Evolutionary conservation across 2,329 filamentous ascomycete genomes (phyloP).

Genomic region (Elsinoe necatrix): DNA sequence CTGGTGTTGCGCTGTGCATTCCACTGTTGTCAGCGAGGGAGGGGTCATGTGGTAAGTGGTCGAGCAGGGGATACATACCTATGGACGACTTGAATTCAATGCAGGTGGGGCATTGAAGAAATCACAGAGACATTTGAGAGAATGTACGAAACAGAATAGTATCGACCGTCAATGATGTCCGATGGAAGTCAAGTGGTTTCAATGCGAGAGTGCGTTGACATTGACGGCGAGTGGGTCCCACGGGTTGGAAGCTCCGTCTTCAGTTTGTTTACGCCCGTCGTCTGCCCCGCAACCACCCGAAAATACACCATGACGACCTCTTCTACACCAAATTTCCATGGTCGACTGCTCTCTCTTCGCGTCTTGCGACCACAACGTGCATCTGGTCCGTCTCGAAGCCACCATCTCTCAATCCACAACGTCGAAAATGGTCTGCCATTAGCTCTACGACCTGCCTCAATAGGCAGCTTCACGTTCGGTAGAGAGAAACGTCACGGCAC

Average conservation of each 20-base stretch:
- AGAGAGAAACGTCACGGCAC: neutral
- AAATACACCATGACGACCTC: neutral
- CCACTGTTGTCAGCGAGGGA: conserved; percentile 16
- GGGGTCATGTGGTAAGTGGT: conserved; percentile 11
- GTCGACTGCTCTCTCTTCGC: neutral
- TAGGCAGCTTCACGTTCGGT: neutral
- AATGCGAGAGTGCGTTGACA: conserved; percentile 6
- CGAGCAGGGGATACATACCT: conserved; percentile 4
- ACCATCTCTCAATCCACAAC: neutral
- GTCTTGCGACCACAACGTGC: neutral
- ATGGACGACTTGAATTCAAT: neutral
- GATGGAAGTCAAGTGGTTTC: neutral
- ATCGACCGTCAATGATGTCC: neutral
- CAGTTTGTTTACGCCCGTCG: conserved; percentile 8
- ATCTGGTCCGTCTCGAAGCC: neutral
- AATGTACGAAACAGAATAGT: neutral
- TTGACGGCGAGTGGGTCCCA: neutral
- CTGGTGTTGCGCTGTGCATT: conserved; percentile 16
- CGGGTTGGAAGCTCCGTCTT: neutral
- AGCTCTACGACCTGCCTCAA: neutral
- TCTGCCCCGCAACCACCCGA: conserved; percentile 12
- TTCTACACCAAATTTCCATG: neutral
- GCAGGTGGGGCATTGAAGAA: neutral
- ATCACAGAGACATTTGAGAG: neutral
- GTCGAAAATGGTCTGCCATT: neutral